phyloP scores from a whole-genome alignment of 2,329 filamentous ascomycete species.

The Fusarium sp. region DNA sequence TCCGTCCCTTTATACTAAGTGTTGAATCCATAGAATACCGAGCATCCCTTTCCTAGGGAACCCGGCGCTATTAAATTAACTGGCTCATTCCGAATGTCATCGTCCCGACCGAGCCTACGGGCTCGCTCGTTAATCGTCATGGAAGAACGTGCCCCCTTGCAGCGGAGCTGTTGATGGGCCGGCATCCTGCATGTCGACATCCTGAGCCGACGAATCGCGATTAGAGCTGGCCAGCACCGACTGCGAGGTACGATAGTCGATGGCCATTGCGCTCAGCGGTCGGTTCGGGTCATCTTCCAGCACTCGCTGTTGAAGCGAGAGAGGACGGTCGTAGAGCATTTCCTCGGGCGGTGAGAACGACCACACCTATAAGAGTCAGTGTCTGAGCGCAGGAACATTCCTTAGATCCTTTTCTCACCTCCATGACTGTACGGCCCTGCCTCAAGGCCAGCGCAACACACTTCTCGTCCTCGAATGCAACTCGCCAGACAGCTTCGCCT shows the following conservation, averaged over 20 bases:
- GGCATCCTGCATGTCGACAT: constrained; percentile 71
- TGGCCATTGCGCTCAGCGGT: constrained; percentile 67
- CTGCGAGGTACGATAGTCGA: constrained; percentile 59
- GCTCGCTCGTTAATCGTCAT: constrained; percentile 58
- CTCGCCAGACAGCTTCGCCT: constrained; percentile 96
- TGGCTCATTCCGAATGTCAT: constrained; percentile 24
- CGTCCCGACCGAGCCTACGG: constrained; percentile 8
- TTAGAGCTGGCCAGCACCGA: constrained; percentile 50
- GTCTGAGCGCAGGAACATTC: neutral
- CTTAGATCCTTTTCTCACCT: constrained; percentile 75
- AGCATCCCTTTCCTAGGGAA: constrained; percentile 13
- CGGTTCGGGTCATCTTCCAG: constrained; percentile 63
- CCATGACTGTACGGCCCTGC: constrained; percentile 92
- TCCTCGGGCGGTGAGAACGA: constrained; percentile 92
- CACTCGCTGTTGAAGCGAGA: constrained; percentile 65
- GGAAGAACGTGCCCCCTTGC: constrained; percentile 66
- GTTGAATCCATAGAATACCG: constrained; percentile 37
- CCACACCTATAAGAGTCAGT: constrained; percentile 79
- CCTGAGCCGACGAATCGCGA: constrained; percentile 58
- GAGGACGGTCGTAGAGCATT: constrained; percentile 67
- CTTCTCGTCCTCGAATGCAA: constrained; percentile 98
- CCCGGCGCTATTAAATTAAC: constrained; percentile 33
- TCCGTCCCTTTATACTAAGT: constrained; percentile 42
- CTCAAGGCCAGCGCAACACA: constrained; percentile 95
- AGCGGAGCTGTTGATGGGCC: constrained; percentile 70